Base-by-base conservation (phyloP, 495 filamentous ascomycete species). In the Ramalina intermedia region DNA sequence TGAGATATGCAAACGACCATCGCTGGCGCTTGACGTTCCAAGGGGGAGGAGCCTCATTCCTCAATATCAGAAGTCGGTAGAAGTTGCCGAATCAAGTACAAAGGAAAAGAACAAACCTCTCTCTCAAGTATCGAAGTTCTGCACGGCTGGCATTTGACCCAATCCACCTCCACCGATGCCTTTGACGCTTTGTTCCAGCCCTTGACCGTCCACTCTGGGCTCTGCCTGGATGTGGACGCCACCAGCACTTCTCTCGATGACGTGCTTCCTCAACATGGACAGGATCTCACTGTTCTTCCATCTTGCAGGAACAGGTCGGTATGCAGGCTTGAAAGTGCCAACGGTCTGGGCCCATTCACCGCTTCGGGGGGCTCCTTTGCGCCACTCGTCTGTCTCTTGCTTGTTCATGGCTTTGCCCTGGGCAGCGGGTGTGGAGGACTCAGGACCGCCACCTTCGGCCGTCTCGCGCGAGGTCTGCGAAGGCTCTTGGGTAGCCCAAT, bases 291-390 rank as follows among this genome's bases (percentile, higher is more conserved):
- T 89, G 16, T 79, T 79, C 55, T 71, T 75, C 91, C 91, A 98
- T 52, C 91, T 73, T 43, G 63, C 58, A 24, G 91, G 91, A 47
- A 95, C 88, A 13, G 90, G 88, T 16, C 91, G 69, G 61, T 96
- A 96, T 20, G 88, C 87, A 14, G 91, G 89, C 73, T 85, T 88
- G 63, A 91, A 95, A 2, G 87, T 85, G 11, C 91, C 91, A 12
- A 95, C 74, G 0, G 91, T 98, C 74, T 96, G 91, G 53, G 84
- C 85, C 91, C 91, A 98, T 70, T 96, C 91, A 44, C 89, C 91
- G 51, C 60, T 74, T 60, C 69, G 67, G 38, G 65, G 67, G 24
- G 67, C 70, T 4, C 67, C 72, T 37, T 71, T 61, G 55, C 71
- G 71, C 72, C 72, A 76, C 23, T 62, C 70, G 51, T 76, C 72